Evolutionary conservation across 2,329 filamentous ascomycete species (phyloP).

Genomic region (Diaporthe sp.): DNA sequence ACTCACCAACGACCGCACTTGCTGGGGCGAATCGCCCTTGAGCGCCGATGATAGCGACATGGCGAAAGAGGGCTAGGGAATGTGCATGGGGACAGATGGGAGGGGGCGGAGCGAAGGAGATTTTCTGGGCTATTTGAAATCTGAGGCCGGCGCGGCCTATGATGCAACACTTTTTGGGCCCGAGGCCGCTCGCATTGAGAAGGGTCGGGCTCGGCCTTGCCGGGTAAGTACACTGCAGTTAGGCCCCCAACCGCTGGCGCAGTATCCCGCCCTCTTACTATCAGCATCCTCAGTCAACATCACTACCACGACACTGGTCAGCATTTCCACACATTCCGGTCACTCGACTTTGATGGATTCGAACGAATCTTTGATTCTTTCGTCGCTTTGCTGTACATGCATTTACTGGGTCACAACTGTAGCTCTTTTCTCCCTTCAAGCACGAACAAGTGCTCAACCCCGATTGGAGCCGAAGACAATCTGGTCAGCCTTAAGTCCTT

Average conservation of each 20-base stretch:
- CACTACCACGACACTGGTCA: background rate
- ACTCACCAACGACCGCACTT: constrained; percentile 70
- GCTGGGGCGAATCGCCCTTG: constrained; percentile 69
- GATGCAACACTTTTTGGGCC: constrained; percentile 41
- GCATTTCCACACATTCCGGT: background rate
- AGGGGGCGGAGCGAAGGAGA: constrained; percentile 2
- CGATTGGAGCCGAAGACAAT: background rate
- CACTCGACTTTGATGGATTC: background rate
- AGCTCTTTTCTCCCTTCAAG: no score
- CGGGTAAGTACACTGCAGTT: background rate
- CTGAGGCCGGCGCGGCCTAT: constrained; percentile 37
- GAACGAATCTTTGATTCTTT: background rate
- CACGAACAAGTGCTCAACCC: background rate
- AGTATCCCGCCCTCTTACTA: background rate
- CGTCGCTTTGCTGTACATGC: background rate
- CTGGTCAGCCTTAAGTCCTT: background rate
- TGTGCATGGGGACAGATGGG: constrained; percentile 30
- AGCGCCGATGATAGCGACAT: constrained; percentile 50
- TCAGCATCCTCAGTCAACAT: no score
- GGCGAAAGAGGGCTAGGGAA: constrained; percentile 29
- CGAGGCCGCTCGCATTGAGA: constrained; percentile 35
- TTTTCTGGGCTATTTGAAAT: constrained; percentile 36
- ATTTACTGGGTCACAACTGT: no score
- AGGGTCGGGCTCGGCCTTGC: constrained; percentile 37
- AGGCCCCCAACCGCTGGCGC: background rate